These are phyloP conservation scores for Solanum chilense DNA, from an alignment of 257 asterid genomes.

Conservation along the genomic window DNA sequence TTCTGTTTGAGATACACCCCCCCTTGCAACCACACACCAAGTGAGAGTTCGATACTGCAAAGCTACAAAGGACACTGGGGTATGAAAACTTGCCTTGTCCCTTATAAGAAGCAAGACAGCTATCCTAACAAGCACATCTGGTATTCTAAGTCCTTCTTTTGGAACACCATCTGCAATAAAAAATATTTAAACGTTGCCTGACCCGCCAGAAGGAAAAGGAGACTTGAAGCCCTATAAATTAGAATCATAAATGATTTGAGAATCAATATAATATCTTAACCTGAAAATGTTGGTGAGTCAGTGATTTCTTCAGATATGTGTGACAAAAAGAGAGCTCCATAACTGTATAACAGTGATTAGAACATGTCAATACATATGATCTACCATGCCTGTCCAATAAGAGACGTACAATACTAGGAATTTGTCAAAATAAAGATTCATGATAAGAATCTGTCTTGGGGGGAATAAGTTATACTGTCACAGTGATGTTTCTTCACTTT, in stretches of 20 bases:
- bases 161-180: slow-evolving; percentile 90
- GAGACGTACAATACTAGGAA: neutral
- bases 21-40: neutral
- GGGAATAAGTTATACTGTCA: neutral
- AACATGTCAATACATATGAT: neutral
- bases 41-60: neutral
- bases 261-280: slow-evolving; percentile 20
- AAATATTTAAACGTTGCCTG: slow-evolving; percentile 5
- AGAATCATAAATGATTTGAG: neutral
- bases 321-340: slow-evolving; percentile 58
- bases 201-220: slow-evolving; percentile 6
- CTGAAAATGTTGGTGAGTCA: slow-evolving; percentile 77
- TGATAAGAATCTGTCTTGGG: neutral
- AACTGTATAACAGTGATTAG: slow-evolving; percentile 30
- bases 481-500: neutral
- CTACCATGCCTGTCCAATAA: neutral
- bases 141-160: slow-evolving; percentile 84
- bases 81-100: slow-evolving; percentile 57
- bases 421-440: neutral
- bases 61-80: neutral
- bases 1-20: neutral
- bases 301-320: slow-evolving; percentile 68
- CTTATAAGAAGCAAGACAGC: slow-evolving; percentile 54
- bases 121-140: slow-evolving; percentile 81
- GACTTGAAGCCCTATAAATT: neutral